Evolutionary conservation across 306 rosid species (phyloP), one percentile per base, ranked within the genome.

Genomic region (Trifolium pratense): DNA sequence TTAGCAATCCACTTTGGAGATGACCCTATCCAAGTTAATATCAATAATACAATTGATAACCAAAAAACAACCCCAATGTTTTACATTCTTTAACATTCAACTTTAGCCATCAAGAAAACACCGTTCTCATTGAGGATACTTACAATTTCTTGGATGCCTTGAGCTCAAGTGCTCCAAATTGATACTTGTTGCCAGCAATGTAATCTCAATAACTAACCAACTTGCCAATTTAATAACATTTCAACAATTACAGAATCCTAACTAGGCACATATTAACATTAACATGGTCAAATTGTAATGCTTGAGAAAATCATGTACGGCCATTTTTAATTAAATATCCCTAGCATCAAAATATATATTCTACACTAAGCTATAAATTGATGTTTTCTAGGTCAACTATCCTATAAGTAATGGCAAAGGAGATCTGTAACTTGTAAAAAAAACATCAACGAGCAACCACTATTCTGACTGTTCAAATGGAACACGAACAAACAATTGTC

Each of bases 401-500:
- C 40, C 80, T 65, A 67, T 56, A 52, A 52, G 75, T 34, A 43
- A 64, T 45, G 46, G 69, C 46, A 42, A 66, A 66, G 48, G 70
- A 66, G 59, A 63, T 17, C 32, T 56, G 62, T 56, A 56, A 23
- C 62, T 12, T 58, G 56, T 39, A 23, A 20, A 18, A 59, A 78
- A 78, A 15, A 53, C 68, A 61, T 59, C 71, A 18, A 2, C 63
- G 15, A 57, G 31, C 10, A 9, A 72, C 16, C 73, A 48, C 86
- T 87, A 84, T 53, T 86, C 97, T 18, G 86, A 85, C 73, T 82
- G 93, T 82, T 89, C 99, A 79, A 91, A 91, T 6, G 99, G 99
- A 45, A 90, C 92, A 7, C 99, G 99, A 67, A 95, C 89, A 85
- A 90, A 95, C 87, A 95, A 80, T 77, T 95, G 97, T 15, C 99